These are phyloP conservation scores for Aspergillus jensenii DNA, from an alignment of 2,329 filamentous ascomycete species.

Conservation along the genomic window DNA sequence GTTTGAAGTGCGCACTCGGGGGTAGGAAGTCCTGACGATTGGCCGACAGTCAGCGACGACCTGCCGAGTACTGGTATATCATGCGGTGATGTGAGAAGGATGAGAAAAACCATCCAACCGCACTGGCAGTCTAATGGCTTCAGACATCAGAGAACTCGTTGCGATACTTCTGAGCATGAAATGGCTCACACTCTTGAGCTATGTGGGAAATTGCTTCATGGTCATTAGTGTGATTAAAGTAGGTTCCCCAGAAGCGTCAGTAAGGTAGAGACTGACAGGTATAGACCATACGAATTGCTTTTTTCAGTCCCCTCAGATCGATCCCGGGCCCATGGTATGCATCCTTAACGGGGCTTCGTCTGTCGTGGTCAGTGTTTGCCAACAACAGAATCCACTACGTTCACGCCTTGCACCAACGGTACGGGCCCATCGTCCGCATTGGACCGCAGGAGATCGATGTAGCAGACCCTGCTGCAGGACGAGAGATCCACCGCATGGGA, in stretches of 20 bases:
- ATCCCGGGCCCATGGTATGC: neutral
- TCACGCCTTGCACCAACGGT: conserved; percentile 22
- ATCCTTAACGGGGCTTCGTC: neutral
- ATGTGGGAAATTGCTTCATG: neutral
- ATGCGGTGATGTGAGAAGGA: neutral
- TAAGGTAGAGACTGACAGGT: neutral
- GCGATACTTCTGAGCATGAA: neutral
- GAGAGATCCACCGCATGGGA: conserved; percentile 4
- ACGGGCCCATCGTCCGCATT: conserved; percentile 27
- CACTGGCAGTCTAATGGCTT: neutral
- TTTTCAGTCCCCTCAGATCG: neutral
- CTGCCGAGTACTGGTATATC: neutral
- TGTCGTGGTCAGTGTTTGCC: neutral
- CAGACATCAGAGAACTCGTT: neutral
- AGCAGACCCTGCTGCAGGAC: neutral
- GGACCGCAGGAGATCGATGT: conserved; percentile 21
- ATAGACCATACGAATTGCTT: neutral
- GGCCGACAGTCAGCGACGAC: neutral
- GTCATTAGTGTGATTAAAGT: neutral
- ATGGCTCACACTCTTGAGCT: neutral
- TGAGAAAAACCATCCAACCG: neutral
- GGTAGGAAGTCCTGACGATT: neutral
- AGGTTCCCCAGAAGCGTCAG: neutral
- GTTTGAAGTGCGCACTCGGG: neutral
- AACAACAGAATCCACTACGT: conserved; percentile 16